Percentiles rank a stretch among this genome's conserved stretches.
phyloP scores from a whole-genome alignment of 306 rosid species.

The Rosa lucieae region DNA sequence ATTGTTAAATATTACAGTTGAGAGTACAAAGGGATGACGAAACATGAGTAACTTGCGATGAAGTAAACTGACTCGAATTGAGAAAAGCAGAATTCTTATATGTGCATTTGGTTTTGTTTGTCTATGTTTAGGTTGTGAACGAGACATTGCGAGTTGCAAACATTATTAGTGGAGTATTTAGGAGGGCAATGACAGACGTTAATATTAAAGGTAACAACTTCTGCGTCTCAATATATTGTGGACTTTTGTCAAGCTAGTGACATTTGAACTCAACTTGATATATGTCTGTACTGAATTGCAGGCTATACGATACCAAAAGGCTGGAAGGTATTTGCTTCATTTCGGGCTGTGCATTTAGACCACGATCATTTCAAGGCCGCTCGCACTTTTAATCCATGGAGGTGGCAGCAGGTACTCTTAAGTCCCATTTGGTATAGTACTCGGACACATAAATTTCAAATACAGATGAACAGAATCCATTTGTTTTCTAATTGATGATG shows the following conservation, averaged over 20 bases:
- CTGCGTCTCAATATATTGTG: not conserved
- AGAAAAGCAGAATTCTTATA: not conserved
- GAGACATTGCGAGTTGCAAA: conserved; percentile 83
- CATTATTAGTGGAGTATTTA: conserved; percentile 86
- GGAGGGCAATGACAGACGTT: conserved; percentile 73
- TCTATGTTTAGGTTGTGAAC: conserved; percentile 62
- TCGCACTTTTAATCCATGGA: conserved; percentile 92
- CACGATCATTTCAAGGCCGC: conserved; percentile 84
- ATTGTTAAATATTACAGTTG: not conserved
- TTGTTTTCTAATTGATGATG: conserved; percentile 13
- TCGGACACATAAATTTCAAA: not conserved
- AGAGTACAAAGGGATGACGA: not conserved
- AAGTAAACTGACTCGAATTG: not conserved
- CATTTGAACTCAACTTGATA: not conserved
- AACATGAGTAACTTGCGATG: not conserved
- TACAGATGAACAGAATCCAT: not conserved
- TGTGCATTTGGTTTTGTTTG: no score
- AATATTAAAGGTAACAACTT: conserved; percentile 62
- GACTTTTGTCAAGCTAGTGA: not conserved
- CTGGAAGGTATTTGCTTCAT: conserved; percentile 89
- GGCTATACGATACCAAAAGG: conserved; percentile 95
- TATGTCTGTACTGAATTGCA: conserved; percentile 14
- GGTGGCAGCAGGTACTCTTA: conserved; percentile 74
- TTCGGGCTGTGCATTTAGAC: conserved; percentile 86
- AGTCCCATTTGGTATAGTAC: not conserved